Evolutionary conservation across 306 rosid species (phyloP).

Genomic region (Macrotyloma uniflorum): DNA sequence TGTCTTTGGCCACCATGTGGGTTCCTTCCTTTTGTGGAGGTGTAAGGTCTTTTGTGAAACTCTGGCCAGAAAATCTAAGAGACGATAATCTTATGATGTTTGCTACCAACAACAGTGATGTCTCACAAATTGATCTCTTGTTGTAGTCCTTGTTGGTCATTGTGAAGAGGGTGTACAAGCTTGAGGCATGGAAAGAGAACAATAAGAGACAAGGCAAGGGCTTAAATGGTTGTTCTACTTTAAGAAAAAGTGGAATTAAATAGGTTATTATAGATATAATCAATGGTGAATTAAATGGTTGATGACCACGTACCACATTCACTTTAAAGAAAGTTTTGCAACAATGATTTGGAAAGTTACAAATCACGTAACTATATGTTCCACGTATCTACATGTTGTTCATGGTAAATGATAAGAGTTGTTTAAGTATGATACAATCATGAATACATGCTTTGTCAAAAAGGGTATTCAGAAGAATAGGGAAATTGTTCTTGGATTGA

Average conservation of each 20-base stretch:
- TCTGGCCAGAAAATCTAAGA: slow-evolving; percentile 20
- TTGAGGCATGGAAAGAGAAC: not conserved
- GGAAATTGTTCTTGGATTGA: not conserved
- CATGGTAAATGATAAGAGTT: not conserved
- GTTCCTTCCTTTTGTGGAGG: slow-evolving; percentile 15
- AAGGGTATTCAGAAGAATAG: not conserved
- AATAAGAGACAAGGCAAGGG: not conserved
- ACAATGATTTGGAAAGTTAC: not conserved
- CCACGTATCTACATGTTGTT: not conserved
- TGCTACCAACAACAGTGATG: slow-evolving; percentile 50
- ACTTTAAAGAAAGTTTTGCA: not conserved
- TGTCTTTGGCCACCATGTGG: not conserved
- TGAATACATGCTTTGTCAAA: not conserved
- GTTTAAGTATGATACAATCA: not conserved
- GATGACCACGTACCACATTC: not conserved
- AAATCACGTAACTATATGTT: not conserved
- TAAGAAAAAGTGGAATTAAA: not conserved
- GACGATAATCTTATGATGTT: slow-evolving; percentile 59
- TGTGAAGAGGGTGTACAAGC: not conserved
- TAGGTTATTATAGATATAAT: too few species aligned
- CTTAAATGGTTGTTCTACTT: not conserved
- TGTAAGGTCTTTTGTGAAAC: not conserved
- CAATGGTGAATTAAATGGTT: too few species aligned
- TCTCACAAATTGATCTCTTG: slow-evolving; percentile 29
- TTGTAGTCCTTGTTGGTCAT: slow-evolving; percentile 4